Percentiles rank a stretch among this genome's conserved stretches.
These are phyloP conservation scores for Lepraria neglecta DNA, from an alignment of 495 filamentous ascomycete genomes.

Conservation along the genomic window DNA sequence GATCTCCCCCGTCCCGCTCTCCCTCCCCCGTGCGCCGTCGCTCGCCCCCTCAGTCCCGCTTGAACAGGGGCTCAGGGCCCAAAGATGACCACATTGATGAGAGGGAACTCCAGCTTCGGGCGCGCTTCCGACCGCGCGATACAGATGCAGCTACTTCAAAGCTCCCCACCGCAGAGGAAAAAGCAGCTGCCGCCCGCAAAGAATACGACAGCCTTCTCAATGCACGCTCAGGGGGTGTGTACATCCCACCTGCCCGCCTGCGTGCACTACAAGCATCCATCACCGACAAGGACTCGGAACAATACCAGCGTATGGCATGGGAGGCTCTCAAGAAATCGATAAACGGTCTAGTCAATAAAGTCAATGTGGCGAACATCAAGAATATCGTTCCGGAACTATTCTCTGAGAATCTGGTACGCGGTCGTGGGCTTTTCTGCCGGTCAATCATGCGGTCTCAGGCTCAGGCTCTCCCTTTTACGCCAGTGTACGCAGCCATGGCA, in stretches of 20 bases:
- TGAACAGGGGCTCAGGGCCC: slow-evolving; percentile 34
- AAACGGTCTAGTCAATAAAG: slow-evolving; percentile 97
- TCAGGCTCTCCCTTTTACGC: slow-evolving; percentile 90
- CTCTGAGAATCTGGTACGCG: slow-evolving; percentile 85
- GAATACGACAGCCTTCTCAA: slow-evolving; percentile 87
- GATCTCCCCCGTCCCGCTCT: slow-evolving; percentile 56
- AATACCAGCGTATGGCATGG: slow-evolving; percentile 99
- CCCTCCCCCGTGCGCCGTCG: slow-evolving; percentile 57
- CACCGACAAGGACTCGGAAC: slow-evolving; percentile 90
- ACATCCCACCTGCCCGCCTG: slow-evolving; percentile 87
- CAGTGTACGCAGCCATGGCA: slow-evolving; percentile 89
- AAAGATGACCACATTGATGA: slow-evolving; percentile 52
- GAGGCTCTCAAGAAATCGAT: slow-evolving; percentile 98
- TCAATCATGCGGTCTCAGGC: slow-evolving; percentile 97
- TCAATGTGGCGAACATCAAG: slow-evolving; percentile 97
- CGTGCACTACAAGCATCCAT: slow-evolving; percentile 92
- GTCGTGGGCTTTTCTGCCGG: slow-evolving; percentile 85
- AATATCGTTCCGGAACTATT: slow-evolving; percentile 93
- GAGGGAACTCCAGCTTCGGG: slow-evolving; percentile 56
- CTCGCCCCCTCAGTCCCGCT: slow-evolving; percentile 45
- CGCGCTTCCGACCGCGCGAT: slow-evolving; percentile 53
- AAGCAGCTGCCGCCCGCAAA: slow-evolving; percentile 72
- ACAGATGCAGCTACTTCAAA: slow-evolving; percentile 46
- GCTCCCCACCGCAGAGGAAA: slow-evolving; percentile 72
- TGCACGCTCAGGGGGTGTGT: slow-evolving; percentile 89